Conservation (phyloP, 177 flowering plant species). For the Vitis hybrid region DNA sequence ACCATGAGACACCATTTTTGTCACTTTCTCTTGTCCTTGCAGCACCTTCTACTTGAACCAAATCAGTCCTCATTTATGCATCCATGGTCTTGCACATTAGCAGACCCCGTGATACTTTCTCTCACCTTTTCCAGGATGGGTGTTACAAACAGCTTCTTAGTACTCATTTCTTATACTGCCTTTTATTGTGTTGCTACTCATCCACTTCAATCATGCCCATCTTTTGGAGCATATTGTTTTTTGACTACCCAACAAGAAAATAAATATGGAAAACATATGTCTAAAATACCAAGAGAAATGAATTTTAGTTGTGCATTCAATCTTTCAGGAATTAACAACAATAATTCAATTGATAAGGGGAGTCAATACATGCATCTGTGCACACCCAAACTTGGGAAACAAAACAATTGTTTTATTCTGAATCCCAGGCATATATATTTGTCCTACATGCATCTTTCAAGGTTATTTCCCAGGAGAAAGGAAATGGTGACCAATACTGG, state of each 20-base stretch:
- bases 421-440: neutral
- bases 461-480: neutral
- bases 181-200: too few relatives aligned
- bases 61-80: neutral
- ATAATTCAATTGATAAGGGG: too few relatives aligned
- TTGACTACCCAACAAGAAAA: too few relatives aligned
- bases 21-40: neutral
- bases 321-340: too few relatives aligned
- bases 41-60: neutral
- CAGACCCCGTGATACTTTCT: neutral
- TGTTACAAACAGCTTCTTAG: too few relatives aligned
- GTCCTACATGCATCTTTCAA: neutral
- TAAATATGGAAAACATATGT: too few relatives aligned
- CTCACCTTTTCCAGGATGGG: too few relatives aligned
- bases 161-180: too few relatives aligned
- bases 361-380: neutral
- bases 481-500: neutral
- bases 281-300: too few relatives aligned
- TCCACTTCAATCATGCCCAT: too few relatives aligned
- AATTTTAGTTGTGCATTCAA: too few relatives aligned
- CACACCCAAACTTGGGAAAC: neutral
- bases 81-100: neutral
- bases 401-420: neutral
- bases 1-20: neutral
- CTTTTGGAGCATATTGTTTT: too few relatives aligned